Evolutionary conservation across 176 grass and related monocot genomes (phyloP).

Genomic region (Melocanna baccifera): DNA sequence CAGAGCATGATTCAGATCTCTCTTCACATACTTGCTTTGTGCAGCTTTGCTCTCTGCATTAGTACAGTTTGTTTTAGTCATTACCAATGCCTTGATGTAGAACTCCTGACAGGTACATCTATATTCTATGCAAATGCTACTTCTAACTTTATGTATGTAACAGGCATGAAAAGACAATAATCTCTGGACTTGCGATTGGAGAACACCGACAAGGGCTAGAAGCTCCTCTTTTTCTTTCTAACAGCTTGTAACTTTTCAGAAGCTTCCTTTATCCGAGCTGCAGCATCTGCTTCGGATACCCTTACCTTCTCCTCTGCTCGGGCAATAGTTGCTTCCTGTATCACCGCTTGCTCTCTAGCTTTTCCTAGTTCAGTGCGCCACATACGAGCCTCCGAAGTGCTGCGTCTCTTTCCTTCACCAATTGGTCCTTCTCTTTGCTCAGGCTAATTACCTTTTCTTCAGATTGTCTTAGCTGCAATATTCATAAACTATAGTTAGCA

Average conservation of each 20-base stretch:
- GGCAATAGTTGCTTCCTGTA: slow-evolving; percentile 83
- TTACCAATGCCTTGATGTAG: neutral
- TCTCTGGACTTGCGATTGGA: slow-evolving; percentile 93
- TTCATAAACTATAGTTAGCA: slow-evolving; percentile 18
- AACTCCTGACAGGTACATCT: neutral
- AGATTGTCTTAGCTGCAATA: slow-evolving; percentile 62
- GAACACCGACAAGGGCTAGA: slow-evolving; percentile 54
- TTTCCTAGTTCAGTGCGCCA: slow-evolving; percentile 96
- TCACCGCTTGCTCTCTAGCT: slow-evolving; percentile 81
- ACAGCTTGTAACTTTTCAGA: slow-evolving; percentile 52
- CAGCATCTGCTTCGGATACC: slow-evolving; percentile 59
- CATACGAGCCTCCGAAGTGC: slow-evolving; percentile 78
- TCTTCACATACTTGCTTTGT: slow-evolving; percentile 59
- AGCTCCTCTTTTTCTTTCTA: slow-evolving; percentile 80
- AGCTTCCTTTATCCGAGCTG: slow-evolving; percentile 63
- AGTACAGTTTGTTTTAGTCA: slow-evolving; percentile 9
- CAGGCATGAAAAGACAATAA: slow-evolving; percentile 27
- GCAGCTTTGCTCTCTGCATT: slow-evolving; percentile 63
- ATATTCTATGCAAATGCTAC: slow-evolving; percentile 3
- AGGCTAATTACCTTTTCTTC: slow-evolving; percentile 75
- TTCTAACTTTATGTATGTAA: neutral
- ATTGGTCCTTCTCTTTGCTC: slow-evolving; percentile 69
- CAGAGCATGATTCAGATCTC: slow-evolving; percentile 67
- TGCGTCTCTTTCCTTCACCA: slow-evolving; percentile 81
- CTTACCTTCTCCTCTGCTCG: slow-evolving; percentile 82